Conservation (phyloP, 2,329 filamentous ascomycete genomes). For the Penicillium digitatum region DNA sequence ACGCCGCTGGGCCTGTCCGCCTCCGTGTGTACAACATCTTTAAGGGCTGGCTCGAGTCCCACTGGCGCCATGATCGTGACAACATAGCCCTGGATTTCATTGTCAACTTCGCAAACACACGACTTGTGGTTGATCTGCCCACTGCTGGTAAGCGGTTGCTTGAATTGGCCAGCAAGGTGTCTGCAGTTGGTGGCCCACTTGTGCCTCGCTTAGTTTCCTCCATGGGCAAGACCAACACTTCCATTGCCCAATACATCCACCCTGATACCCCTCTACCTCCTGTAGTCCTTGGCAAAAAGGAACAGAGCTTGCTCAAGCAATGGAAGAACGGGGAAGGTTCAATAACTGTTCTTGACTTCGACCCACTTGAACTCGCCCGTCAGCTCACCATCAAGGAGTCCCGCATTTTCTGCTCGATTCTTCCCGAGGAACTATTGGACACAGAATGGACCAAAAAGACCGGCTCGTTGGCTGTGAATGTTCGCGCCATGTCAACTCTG, state of each 20-base stretch:
- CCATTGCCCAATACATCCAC: conserved; percentile 65
- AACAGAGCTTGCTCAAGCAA: conserved; percentile 65
- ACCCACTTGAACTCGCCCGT: conserved; percentile 82
- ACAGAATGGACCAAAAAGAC: conserved; percentile 92
- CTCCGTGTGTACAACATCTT: conserved; percentile 93
- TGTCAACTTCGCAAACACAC: conserved; percentile 70
- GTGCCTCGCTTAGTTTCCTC: conserved; percentile 80
- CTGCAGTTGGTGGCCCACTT: conserved; percentile 65
- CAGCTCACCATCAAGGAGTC: conserved; percentile 93
- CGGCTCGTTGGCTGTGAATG: conserved; percentile 75
- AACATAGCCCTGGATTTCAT: conserved; percentile 71
- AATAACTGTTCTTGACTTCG: conserved; percentile 82
- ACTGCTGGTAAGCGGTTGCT: conserved; percentile 74
- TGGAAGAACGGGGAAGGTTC: conserved; percentile 69
- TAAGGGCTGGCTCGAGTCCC: conserved; percentile 94
- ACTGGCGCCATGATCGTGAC: conserved; percentile 85
- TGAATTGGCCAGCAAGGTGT: conserved; percentile 76
- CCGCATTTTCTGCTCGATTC: conserved; percentile 82
- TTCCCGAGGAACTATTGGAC: conserved; percentile 84
- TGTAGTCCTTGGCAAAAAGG: conserved; percentile 69
- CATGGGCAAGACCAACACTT: conserved; percentile 81
- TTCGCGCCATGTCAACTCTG: conserved; percentile 87
- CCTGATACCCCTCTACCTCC: conserved; percentile 68
- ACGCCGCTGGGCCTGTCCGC: conserved; percentile 74
- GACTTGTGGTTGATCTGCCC: conserved; percentile 65